Base-by-base conservation (phyloP, 805 yeast genomes). In the Zygosaccharomyces pseudorouxii region DNA sequence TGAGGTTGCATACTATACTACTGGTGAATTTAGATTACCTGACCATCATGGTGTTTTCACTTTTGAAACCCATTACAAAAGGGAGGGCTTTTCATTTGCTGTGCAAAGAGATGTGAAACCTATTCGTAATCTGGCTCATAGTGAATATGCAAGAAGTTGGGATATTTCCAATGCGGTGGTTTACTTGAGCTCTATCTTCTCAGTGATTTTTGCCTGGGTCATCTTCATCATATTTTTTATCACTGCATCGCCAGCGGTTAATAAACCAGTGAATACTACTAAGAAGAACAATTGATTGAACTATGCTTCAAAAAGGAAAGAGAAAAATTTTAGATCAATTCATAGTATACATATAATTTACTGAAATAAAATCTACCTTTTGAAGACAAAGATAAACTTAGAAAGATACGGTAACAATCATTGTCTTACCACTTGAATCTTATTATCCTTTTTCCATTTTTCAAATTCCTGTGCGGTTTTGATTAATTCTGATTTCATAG, bases 31-130 rank as follows among this genome's bases (percentile, higher is more conserved):
- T 68, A 76, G 76, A 41, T 69, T 89, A 33, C 99, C 99, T 19
- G 97, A 92, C 67, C 97, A 89, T 62, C 96, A 93, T 68, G 99
- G 99, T 49, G 86, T 93, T 78, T 93, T 89, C 71, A 86, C 97
- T 2, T 89, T 87, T 65, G 76, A 76, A 52, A 75, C 86, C 40
- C 84, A 86, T 59, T 90, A 90, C 72, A 78, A 78, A 65, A 81
- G 96, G 63, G 73, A 79, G 11, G 98, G 98, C 5, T 74, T 76
- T 58, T 74, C 86, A 20, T 89, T 74, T 67, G 64, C 92, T 46
- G 73, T 73, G 23, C 87, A 84, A 58, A 75, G 78, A 52, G 76
- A 76, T 47, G 81, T 85, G 16, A 88, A 89, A 46, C 82, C 98
- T 2, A 82, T 93, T 41, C 82, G 98, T 67, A 98, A 93, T 68